Base-by-base conservation (phyloP, 257 asterid genomes). In the Solanum bulbocastanum region DNA sequence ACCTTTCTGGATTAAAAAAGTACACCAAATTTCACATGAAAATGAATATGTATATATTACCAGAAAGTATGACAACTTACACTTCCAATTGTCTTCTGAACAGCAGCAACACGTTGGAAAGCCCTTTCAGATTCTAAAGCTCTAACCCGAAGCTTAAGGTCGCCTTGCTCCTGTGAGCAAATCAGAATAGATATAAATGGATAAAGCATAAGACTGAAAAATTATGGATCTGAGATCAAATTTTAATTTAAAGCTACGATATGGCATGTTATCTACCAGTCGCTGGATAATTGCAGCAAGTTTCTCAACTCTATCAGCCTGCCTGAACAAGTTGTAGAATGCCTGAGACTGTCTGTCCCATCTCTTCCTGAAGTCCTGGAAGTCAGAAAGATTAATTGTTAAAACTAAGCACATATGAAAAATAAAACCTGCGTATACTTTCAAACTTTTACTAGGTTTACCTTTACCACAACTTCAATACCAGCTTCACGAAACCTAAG, bases 401-500 rank as follows among this genome's bases (percentile, higher is more conserved):
- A 82, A 85, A 85, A 68, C 87, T 68, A 23, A 46, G 79, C 78
- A 39, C 65, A 40, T 39, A 68, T 8, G 66, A 23, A 40, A 27
- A 23, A 68, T 30, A 68, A 71, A 85, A 39, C 39, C 49, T 39
- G 78, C 13, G 1, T 32, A 40, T 27, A 66, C 18, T 49, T 82
- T 82, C 42, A 37, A 32, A 82, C 46, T 40, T 49, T 71, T 60
- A 68, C 7, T 33, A 71, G 84, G 49, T 62, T 87, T 89, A 89
- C 99, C 99, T 96, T 97, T 83, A 94, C 7, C 71, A 94, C 15
- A 86, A 96, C 99, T 94, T 97, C 98, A 58, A 94, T 88, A 32
- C 99, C 99, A 88, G 98, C 99, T 94, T 97, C 99, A 11, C 99
- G 99, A 89, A 97, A 97, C 90, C 87, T 94, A 68, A 97, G 92